These are phyloP conservation scores for Aspergillus candidus DNA, from an alignment of 2,329 filamentous ascomycete genomes.

Conservation along the genomic window DNA sequence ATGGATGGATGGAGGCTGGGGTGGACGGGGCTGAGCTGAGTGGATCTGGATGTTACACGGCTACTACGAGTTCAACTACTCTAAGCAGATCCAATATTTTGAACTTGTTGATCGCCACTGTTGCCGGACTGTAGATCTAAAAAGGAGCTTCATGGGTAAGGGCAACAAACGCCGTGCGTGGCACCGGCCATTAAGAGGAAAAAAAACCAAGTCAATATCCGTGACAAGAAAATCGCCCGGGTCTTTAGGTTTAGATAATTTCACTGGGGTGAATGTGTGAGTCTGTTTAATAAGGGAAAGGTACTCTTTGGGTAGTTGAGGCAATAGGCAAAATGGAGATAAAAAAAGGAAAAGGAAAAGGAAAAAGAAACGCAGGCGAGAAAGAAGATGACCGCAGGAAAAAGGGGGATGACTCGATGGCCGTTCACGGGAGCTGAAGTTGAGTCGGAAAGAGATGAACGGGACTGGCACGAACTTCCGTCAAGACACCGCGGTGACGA, in stretches of 20 bases:
- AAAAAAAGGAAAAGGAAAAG: constrained; percentile 9
- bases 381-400: constrained; percentile 15
- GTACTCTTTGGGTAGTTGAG: constrained; percentile 24
- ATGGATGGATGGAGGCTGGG: background rate
- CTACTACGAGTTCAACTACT: background rate
- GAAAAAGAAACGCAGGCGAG: constrained; percentile 16
- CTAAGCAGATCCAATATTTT: constrained; percentile 7
- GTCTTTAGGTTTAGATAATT: constrained; percentile 11
- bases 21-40: background rate
- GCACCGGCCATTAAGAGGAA: constrained; percentile 10
- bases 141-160: constrained; percentile 16
- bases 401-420: constrained; percentile 12
- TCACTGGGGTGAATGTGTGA: constrained; percentile 10
- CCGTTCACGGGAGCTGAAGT: too few species aligned
- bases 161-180: constrained; percentile 19
- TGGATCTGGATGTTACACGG: background rate
- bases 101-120: constrained; percentile 19
- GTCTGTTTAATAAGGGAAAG: constrained; percentile 17
- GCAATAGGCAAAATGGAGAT: constrained; percentile 20
- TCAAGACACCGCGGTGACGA: too few species aligned
- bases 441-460: too few species aligned
- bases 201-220: constrained; percentile 16
- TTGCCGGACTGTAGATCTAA: constrained; percentile 20
- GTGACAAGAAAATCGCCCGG: constrained; percentile 12
- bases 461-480: too few species aligned